Base-by-base conservation (phyloP, 768 basidiomycete genomes). In the Leccinum obscurum region DNA sequence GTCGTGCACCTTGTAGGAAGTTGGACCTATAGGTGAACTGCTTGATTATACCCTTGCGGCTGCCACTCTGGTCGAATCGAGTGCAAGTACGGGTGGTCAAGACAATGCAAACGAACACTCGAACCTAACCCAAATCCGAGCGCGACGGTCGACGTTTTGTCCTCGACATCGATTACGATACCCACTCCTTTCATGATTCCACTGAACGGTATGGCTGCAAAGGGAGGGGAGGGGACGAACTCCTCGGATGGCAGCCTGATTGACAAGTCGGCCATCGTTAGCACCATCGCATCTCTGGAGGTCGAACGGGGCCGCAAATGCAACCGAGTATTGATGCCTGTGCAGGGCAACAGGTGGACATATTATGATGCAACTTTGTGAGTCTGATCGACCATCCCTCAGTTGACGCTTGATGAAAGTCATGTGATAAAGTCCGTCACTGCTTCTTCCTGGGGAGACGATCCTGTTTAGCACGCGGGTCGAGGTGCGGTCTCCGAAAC, bases 381-480 rank as follows among this genome's bases (percentile, higher is more conserved):
- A 63, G 81, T 64, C 2, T 4, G 13, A 20, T 5, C 15, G 4
- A 11, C 17, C 17, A 35, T 52, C 41, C 2, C 24, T 60, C 37
- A 14, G 3, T 22, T 7, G 11, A 20, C 9, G n/a, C n/a, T n/a
- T 10, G 9, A 44, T 39, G 3, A 39, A 39, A 11, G 34, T 39
- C 14, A 30, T 22, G 41, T 20, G n/a, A 13, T 64, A 9, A 46
- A 79, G 79, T 62, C 65, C 67, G 8, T 71, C 76, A 9, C 60
- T 78, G 10, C 72, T 88, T 26, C 62, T 73, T 15, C 72, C 73
- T 3, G 79, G 76, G 3, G 87, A 88, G 65, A 58, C 49, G 0
- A 71, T 86, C 32, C 20, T 86, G 0, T 86, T 83, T 64, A 77
- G 77, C 53, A 81, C 85, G 0, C 72, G 71, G 4, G 85, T 88